Evolutionary conservation across 2,329 filamentous ascomycete species (phyloP).

Genomic region (Fusarium redolens): DNA sequence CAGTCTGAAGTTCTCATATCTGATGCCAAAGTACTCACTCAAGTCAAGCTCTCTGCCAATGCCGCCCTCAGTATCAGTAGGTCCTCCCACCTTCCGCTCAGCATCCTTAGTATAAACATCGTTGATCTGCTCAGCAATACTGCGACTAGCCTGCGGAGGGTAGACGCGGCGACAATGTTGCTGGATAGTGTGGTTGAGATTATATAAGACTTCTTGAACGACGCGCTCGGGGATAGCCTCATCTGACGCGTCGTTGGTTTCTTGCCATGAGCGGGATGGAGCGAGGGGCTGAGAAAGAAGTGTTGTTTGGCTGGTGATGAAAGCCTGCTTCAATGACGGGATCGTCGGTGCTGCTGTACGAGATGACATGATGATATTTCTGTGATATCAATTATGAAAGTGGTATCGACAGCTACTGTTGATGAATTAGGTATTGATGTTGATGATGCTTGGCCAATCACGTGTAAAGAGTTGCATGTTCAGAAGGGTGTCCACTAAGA

Average conservation of each 20-base stretch:
- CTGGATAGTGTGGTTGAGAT: slow-evolving; percentile 70
- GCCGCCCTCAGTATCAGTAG: slow-evolving; percentile 51
- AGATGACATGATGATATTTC: slow-evolving; percentile 10
- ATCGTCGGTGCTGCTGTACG: slow-evolving; percentile 61
- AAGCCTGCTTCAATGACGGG: slow-evolving; percentile 71
- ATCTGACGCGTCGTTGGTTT: slow-evolving; percentile 57
- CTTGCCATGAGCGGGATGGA: slow-evolving; percentile 65
- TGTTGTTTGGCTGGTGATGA: slow-evolving; percentile 71
- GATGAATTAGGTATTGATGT: neutral
- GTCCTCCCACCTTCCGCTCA: slow-evolving; percentile 53
- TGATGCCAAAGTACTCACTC: slow-evolving; percentile 47
- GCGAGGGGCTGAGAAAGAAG: slow-evolving; percentile 69
- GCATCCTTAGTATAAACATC: slow-evolving; percentile 66
- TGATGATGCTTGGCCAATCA: slow-evolving; percentile 24
- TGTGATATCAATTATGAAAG: neutral
- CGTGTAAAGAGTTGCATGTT: neutral
- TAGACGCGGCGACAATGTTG: slow-evolving; percentile 76
- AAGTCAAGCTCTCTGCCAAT: slow-evolving; percentile 58
- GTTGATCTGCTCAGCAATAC: slow-evolving; percentile 80
- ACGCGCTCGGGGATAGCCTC: slow-evolving; percentile 58
- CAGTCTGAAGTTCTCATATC: neutral
- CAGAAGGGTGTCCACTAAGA: neutral
- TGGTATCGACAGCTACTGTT: neutral
- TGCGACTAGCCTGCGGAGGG: slow-evolving; percentile 74
- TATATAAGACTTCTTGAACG: slow-evolving; percentile 67